These are phyloP conservation scores for Debaryomyces maramus DNA, from an alignment of 805 yeast species.

Conservation along the genomic window DNA sequence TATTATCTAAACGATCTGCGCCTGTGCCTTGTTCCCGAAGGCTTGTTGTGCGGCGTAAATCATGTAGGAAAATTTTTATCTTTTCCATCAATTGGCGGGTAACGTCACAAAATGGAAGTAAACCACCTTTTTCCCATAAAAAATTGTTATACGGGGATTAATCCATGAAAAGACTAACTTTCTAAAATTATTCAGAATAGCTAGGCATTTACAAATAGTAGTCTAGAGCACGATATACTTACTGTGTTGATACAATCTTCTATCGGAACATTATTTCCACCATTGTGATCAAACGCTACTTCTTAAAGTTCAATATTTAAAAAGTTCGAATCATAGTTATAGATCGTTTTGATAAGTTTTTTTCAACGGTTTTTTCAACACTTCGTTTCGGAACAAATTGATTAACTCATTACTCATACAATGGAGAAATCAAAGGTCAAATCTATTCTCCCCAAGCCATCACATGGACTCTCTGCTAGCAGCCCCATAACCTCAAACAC, in stretches of 20 bases:
- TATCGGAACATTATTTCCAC: too few species aligned
- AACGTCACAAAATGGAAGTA: background rate
- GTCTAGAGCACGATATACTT: too few species aligned
- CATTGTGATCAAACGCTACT: too few species aligned
- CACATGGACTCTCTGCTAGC: slow-evolving; percentile 14
- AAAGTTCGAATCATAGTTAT: background rate
- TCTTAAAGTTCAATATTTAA: too few species aligned
- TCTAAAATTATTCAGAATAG: too few species aligned
- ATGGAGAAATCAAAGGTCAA: slow-evolving; percentile 43
- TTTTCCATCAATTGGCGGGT: slow-evolving; percentile 23
- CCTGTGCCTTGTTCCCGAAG: slow-evolving; percentile 8
- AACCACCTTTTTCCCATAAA: background rate
- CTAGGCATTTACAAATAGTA: too few species aligned
- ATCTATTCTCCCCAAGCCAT: slow-evolving; percentile 44
- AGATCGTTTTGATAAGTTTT: slow-evolving; percentile 7
- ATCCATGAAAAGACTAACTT: too few species aligned
- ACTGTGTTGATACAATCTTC: too few species aligned
- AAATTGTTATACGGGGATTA: too few species aligned
- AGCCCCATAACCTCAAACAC: background rate
- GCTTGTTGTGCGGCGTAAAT: too few species aligned
- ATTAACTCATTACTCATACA: background rate
- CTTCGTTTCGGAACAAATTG: background rate
- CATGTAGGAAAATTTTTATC: slow-evolving; percentile 27
- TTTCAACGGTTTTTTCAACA: background rate
- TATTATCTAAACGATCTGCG: slow-evolving; percentile 9